phyloP scores from a whole-genome alignment of 306 rosid species.

The Sindora glabra region DNA sequence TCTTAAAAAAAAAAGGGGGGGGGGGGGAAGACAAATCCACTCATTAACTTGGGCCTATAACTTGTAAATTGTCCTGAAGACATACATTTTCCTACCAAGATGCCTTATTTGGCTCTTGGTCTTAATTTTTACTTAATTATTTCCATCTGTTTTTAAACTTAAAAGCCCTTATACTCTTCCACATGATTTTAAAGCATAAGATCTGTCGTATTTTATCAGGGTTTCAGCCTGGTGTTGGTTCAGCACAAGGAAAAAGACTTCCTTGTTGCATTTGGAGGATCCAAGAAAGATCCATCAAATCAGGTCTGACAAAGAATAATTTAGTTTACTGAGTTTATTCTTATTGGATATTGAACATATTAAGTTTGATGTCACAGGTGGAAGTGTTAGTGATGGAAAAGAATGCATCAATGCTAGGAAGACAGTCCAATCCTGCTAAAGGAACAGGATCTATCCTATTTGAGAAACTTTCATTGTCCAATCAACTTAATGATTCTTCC shows the following conservation, averaged over 20 bases:
- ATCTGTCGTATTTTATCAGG: conserved; percentile 36
- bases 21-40: too few relatives aligned
- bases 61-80: not conserved
- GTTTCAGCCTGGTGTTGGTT: conserved; percentile 78
- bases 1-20: not conserved
- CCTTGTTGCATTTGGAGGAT: conserved; percentile 95
- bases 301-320: conserved; percentile 47
- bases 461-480: conserved; percentile 46
- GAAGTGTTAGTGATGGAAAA: conserved; percentile 76
- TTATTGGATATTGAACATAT: not conserved
- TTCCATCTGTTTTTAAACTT: not conserved
- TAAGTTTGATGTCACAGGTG: conserved; percentile 33
- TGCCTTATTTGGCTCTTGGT: not conserved
- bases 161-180: not conserved
- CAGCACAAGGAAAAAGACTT: conserved; percentile 86
- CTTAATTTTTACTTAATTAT: not conserved
- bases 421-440: conserved; percentile 43
- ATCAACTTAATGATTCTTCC: conserved; percentile 55
- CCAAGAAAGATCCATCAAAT: conserved; percentile 81
- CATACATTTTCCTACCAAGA: not conserved
- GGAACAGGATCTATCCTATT: conserved; percentile 37
- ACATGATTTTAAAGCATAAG: conserved; percentile 9
- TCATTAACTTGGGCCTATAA: too few relatives aligned
- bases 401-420: conserved; percentile 40
- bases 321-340: not conserved